Percentiles rank a stretch among this genome's conserved stretches.
Evolutionary conservation across 139 green algal genomes (phyloP).

Genomic region (Haematococcus sp.): DNA sequence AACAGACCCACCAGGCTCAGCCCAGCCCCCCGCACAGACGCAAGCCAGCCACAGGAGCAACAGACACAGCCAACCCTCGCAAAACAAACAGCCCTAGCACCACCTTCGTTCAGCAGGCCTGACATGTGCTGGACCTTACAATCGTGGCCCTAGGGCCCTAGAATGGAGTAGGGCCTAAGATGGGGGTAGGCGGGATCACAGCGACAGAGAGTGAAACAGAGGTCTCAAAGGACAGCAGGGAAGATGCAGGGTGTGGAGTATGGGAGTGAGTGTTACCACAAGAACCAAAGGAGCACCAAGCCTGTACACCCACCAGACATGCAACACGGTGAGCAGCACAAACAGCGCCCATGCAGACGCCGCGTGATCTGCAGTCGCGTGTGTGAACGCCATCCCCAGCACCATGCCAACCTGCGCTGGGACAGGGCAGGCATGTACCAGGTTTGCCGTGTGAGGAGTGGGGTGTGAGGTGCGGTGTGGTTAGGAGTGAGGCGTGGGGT

Average conservation of each 20-base stretch:
- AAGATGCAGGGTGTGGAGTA: not conserved
- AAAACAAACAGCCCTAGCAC: no score
- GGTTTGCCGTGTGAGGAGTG: no score
- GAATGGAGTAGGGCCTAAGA: no score
- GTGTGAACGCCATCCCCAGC: conserved; percentile 66
- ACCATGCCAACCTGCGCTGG: conserved; percentile 58
- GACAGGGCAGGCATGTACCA: not conserved
- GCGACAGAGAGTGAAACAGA: not conserved
- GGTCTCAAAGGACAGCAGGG: not conserved
- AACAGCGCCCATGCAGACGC: conserved; percentile 33
- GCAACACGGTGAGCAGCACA: conserved; percentile 49
- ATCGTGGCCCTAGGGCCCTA: no score
- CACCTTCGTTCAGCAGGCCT: no score
- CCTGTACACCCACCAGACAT: conserved; percentile 53
- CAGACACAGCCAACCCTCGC: no score
- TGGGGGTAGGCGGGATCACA: no score
- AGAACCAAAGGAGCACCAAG: not conserved
- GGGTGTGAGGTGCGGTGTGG: no score
- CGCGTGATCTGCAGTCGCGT: conserved; percentile 13
- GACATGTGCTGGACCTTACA: not conserved
- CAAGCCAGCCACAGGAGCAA: no score
- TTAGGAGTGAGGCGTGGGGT: no score
- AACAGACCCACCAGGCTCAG: no score
- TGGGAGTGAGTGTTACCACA: not conserved
- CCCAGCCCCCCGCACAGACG: no score